Base-by-base conservation (phyloP, 306 rosid genomes). In the Prunus armeniaca region DNA sequence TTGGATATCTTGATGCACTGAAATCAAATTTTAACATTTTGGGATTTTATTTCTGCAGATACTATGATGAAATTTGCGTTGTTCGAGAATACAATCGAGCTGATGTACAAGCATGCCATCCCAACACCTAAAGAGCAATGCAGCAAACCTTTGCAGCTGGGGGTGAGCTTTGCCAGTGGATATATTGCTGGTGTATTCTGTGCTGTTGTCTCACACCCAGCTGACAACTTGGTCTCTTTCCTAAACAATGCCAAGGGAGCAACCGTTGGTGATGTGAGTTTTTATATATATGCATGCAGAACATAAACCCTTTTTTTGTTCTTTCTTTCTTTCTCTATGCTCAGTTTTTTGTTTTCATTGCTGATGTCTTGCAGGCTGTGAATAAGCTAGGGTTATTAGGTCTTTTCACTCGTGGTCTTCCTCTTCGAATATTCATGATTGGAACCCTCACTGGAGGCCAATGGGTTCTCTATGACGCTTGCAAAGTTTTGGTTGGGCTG, bases 51-150 rank as follows among this genome's bases (percentile, higher is more conserved):
- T 24, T 75, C 24, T 17, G 20, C 86, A 91, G 94, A 89, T 76
- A 91, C 92, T 1, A 91, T 91, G 97, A 88, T 91, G 97, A 91
- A 91, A 41, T 89, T 91, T 75, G 97, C 91, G n/a, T 80, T 88
- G 0, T 91, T 87, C 32, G 97, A 91, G 92, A 87, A 81, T 1
- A 47, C 88, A 56, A 89, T 91, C 70, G 97, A 89, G 89, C 73
- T 52, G 83, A 13, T 82, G 3, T 91, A 91, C 89, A 87, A 91
- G 82, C 1, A 91, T n/a, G 86, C 3, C 41, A 85, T 88, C 80
- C 91, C 94, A 75, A 80, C 51, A 12, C 97, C 94, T 0, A 91
- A 91, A 77, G 87, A 77, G 2, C 28, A 89, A 64, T 89, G 97
- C 85, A 91, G 91, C 91, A 80, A 62, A n/a, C 32, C 28, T 8